Base-by-base conservation (phyloP, 2,329 filamentous ascomycete species). In the Sphaerulina musiva region DNA sequence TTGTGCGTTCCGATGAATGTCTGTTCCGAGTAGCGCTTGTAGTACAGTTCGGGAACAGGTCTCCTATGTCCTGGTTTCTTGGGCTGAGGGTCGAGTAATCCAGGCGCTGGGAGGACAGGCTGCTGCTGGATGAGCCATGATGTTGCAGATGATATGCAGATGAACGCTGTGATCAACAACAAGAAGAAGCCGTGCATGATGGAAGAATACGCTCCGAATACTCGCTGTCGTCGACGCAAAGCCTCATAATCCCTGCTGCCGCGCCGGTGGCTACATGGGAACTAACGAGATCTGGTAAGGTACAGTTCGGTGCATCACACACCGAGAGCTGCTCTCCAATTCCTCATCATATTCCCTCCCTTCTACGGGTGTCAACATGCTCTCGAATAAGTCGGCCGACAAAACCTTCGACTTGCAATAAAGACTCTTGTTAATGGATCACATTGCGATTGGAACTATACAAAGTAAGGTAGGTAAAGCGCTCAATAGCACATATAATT, bases 1-100 rank as follows among this genome's bases (percentile, higher is more conserved):
- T 87, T 78, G 69, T 87, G 84, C 4, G 83, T 76, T n/a, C 82
- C 84, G 23, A 83, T 72, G 57, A 81, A 78, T 10, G 78, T 79
- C 51, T 85, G 69, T 32, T 82, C 75, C 49, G 81, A 82, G 69
- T 84, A 85, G 29, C 67, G 70, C 31, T 78, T 76, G 48, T 67
- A 63, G 69, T 82, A 85, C 51, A 81, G 78, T 41, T 74, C 74
- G 2, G 75, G 62, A 6, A 63, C 51, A 12, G 60, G 58, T 10
- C 47, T 51, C 6, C 62, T 53, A 8, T 45, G 34, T 7, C 57
- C 53, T 26, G 62, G 62, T 23, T 49, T 51, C 17, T 59, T 63
- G 8, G 62, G 62, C 7, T 52, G 53, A 14, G 59, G 59, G 6
- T 51, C 55, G 45, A 53, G 47, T 3, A 47, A 26, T 11, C 32